Percentiles rank a stretch among this genome's conserved stretches.
Conservation (phyloP, 148 eudicot species). For the Linanthus parryae region DNA sequence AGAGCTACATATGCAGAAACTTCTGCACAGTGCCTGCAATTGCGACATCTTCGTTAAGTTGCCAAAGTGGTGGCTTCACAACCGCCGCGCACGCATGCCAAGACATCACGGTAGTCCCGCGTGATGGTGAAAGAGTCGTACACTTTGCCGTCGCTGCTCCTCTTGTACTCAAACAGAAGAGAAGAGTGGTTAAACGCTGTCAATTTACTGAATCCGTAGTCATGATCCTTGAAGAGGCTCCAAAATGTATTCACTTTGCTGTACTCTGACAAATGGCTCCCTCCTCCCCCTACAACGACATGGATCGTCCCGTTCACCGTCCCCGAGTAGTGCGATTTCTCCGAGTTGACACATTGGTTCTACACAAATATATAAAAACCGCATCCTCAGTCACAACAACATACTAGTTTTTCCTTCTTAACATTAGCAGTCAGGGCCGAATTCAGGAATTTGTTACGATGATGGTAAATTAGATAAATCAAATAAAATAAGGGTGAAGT, state of each 20-base stretch:
- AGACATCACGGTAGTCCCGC: conserved; percentile 71
- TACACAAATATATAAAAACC: conserved; percentile 14
- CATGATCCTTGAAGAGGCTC: conserved; percentile 66
- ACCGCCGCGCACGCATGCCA: conserved; percentile 63
- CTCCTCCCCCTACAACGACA: conserved; percentile 76
- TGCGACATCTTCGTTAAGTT: too few relatives aligned
- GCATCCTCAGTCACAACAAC: not conserved
- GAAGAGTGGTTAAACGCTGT: conserved; percentile 78
- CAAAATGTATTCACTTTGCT: conserved; percentile 42
- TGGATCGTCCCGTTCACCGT: conserved; percentile 80
- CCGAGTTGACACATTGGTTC: conserved; percentile 64
- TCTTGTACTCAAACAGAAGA: conserved; percentile 86
- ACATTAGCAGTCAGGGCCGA: too few relatives aligned
- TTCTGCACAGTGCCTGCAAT: too few relatives aligned
- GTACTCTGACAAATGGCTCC: conserved; percentile 64
- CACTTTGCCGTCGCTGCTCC: conserved; percentile 73
- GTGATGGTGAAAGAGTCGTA: conserved; percentile 80
- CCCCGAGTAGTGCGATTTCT: conserved; percentile 61
- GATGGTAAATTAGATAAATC: too few relatives aligned
- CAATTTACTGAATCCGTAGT: conserved; percentile 69
- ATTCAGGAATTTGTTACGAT: too few relatives aligned
- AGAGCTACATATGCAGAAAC: too few relatives aligned
- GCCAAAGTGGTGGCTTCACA: conserved; percentile 60
- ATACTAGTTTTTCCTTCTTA: too few relatives aligned
- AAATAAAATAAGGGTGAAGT: too few relatives aligned